Evolutionary conservation across 805 yeast species (phyloP).

Genomic region (Wickerhamomyces chaumierensis): DNA sequence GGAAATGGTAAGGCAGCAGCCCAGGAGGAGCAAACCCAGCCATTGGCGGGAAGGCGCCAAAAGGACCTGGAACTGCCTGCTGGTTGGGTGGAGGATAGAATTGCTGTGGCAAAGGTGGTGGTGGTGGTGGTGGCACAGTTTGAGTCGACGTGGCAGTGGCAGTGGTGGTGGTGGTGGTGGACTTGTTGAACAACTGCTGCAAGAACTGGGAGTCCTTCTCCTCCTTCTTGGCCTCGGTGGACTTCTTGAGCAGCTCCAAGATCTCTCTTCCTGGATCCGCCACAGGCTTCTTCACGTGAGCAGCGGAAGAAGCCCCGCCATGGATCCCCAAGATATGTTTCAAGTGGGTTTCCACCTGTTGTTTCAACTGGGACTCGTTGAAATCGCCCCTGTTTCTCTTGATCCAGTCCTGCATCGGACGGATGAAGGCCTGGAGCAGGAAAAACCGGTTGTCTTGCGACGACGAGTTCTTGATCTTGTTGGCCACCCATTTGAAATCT

Average conservation of each 20-base stretch:
- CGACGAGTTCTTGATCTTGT: slow-evolving; percentile 19
- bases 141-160: not conserved
- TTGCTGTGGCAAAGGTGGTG: slow-evolving; percentile 1
- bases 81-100: slow-evolving; percentile 4
- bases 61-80: slow-evolving; percentile 7
- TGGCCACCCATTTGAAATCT: slow-evolving; percentile 34
- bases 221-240: slow-evolving; percentile 22
- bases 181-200: slow-evolving; percentile 3
- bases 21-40: not conserved
- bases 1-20: not conserved
- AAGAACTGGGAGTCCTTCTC: slow-evolving; percentile 8
- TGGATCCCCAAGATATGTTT: slow-evolving; percentile 54
- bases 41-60: not conserved
- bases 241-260: slow-evolving; percentile 46
- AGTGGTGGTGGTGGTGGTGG: not conserved
- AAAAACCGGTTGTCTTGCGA: slow-evolving; percentile 20
- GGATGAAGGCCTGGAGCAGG: slow-evolving; percentile 28
- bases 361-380: slow-evolving; percentile 48
- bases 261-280: slow-evolving; percentile 72
- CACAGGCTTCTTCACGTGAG: slow-evolving; percentile 11
- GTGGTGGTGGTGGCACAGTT: slow-evolving; percentile 1
- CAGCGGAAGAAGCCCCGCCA: slow-evolving; percentile 18
- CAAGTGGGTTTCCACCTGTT: slow-evolving; percentile 53
- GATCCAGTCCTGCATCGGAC: slow-evolving; percentile 38
- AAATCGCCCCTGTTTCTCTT: slow-evolving; percentile 35